A percentile compares a stretch with the other conserved stretches of the same genome.
These are phyloP conservation scores for Penicillium robsamsonii DNA, from an alignment of 495 filamentous ascomycete species.

Conservation along the genomic window DNA sequence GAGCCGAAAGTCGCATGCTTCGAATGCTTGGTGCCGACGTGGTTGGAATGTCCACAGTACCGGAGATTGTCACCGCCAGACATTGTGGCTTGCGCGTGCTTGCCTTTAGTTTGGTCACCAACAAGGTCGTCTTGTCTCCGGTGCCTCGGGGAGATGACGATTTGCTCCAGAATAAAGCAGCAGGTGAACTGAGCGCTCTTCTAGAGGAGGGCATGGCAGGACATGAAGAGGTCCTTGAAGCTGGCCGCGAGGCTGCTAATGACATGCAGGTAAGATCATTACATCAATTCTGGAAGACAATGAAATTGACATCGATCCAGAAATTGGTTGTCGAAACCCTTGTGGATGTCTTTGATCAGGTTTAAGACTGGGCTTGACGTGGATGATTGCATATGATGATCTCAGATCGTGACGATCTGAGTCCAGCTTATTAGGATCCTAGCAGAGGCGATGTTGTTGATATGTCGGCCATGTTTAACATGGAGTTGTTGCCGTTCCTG, in stretches of 20 bases:
- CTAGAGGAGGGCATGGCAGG: constrained; percentile 64
- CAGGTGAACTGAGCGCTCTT: constrained; percentile 52
- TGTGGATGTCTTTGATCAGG: constrained; percentile 24
- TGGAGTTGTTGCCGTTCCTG: background rate
- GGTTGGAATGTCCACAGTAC: constrained; percentile 78
- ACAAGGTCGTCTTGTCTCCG: constrained; percentile 63
- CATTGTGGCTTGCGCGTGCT: constrained; percentile 69
- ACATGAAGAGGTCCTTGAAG: constrained; percentile 71
- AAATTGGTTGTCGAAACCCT: constrained; percentile 41
- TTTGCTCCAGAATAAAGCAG: constrained; percentile 38
- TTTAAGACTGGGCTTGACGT: background rate
- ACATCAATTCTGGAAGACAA: background rate
- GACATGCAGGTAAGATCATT: constrained; percentile 62
- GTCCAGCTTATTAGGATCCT: background rate
- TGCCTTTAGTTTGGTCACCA: constrained; percentile 76
- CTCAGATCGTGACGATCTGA: background rate
- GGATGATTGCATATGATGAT: background rate
- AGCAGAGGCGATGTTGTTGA: background rate
- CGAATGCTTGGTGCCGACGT: constrained; percentile 64
- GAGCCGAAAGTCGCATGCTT: constrained; percentile 75
- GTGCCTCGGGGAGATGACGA: constrained; percentile 61
- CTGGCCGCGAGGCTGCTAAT: constrained; percentile 58
- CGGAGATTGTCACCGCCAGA: constrained; percentile 71
- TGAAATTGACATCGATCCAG: constrained; percentile 31
- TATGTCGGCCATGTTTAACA: background rate